Evolutionary conservation across 176 grass and related monocot genomes (phyloP), one percentile per base, ranked within the genome.

Genomic region (Echinochloa phyllopogon): DNA sequence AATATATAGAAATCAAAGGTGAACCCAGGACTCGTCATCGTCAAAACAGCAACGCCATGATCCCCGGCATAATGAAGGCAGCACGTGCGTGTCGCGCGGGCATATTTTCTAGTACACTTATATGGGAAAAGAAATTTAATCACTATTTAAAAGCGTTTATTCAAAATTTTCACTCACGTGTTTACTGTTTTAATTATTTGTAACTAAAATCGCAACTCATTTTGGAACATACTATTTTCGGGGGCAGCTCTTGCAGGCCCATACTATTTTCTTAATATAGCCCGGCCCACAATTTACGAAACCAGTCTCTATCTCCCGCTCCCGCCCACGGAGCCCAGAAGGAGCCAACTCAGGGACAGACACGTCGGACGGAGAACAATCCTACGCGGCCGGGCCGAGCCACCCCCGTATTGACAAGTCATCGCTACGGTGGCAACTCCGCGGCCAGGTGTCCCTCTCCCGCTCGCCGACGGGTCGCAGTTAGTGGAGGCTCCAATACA

Each of bases 401-500:
- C 90, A 89, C 68, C 24, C 61, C 3, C 15, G 53, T 56, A 45
- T 89, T 80, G 90, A 92, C 90, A 92, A 86, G 53, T 89, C 90
- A 92, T 8, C 68, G 3, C 38, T 75, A 50, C 52, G 8, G 3
- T 86, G 69, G 78, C n/a, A 0, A 27, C 68, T 10, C 41, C 1
- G 20, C 7, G 0, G 69, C 74, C 83, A 92, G 43, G 6, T 80
- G 87, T 67, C 80, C 20, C 17, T 1, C 74, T 47, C 52, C 41
- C 38, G 4, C 68, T 2, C 6, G 45, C 61, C 59, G 36, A 37
- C 60, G 65, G 71, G 69, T 84, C 83, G 10, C 41, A 4, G 41
- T 85, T 94, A 94, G 89, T 94, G 92, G 87, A 92, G 75, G 71
- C 71, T 87, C 87, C 92, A 88, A 77, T 57, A 71, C 0, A 60